A percentile compares a stretch with the other conserved stretches of the same genome.
phyloP scores from a whole-genome alignment of 2,329 filamentous ascomycete genomes.

The Fusarium coicis region DNA sequence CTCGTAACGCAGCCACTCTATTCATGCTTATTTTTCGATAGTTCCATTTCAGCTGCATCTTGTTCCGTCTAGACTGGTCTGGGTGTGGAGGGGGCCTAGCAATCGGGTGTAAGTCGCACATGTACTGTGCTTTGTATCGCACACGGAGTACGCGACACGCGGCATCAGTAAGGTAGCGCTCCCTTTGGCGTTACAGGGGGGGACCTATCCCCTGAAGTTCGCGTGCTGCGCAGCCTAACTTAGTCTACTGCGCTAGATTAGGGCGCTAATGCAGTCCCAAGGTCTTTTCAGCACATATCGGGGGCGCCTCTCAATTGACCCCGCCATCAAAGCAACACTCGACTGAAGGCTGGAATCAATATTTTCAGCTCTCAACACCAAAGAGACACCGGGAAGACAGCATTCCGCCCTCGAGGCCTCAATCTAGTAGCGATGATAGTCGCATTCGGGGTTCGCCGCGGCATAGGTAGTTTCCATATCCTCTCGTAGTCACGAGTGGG shows the following conservation, averaged over 20 bases:
- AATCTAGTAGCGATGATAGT: neutral
- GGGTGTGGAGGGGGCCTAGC: neutral
- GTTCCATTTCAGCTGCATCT: conserved; percentile 1
- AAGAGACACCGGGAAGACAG: accelerated
- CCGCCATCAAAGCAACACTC: neutral
- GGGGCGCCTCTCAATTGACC: neutral
- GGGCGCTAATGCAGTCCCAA: neutral
- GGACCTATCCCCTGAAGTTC: neutral
- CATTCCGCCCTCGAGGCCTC: accelerated
- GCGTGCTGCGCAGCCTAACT: neutral
- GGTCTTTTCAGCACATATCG: neutral
- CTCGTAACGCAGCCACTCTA: neutral
- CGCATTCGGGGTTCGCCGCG: neutral
- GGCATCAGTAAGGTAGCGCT: neutral
- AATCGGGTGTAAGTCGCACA: neutral
- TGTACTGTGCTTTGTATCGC: neutral
- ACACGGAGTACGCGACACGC: neutral
- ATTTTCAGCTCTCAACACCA: neutral
- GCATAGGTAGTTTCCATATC: neutral
- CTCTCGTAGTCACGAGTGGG: neutral
- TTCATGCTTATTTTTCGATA: conserved; percentile 4
- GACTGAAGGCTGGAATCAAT: neutral
- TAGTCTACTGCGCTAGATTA: neutral
- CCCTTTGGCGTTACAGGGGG: neutral
- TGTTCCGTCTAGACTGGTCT: neutral